These are phyloP conservation scores for Brassica hybrid DNA, from an alignment of 441 rosid genomes.

Conservation along the genomic window DNA sequence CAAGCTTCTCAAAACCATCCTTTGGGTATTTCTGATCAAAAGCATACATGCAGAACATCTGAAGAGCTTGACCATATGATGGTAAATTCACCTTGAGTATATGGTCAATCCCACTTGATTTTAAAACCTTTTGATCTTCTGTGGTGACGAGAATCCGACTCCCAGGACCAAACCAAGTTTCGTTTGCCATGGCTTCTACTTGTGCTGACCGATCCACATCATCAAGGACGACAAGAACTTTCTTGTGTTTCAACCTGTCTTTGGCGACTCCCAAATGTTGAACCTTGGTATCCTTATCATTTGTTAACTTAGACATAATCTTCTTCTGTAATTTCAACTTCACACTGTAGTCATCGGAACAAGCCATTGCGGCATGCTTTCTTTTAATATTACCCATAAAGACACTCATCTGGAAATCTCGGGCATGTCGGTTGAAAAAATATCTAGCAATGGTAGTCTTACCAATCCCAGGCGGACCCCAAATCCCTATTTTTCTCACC, in stretches of 20 bases:
- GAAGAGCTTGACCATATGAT: not conserved
- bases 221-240: not conserved
- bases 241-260: not conserved
- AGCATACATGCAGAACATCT: not conserved
- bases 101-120: not conserved
- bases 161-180: constrained; percentile 1
- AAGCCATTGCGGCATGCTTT: not conserved
- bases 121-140: not conserved
- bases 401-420: not conserved
- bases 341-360: not conserved
- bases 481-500: constrained; percentile 1
- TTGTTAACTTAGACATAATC: not conserved
- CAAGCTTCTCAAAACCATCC: not conserved
- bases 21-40: not conserved
- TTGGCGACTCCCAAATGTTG: not conserved
- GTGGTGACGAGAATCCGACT: not conserved
- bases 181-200: not conserved
- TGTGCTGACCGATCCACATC: not conserved
- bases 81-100: not conserved
- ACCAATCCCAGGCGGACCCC: not conserved
- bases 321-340: not conserved
- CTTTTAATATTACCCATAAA: not conserved
- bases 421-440: not conserved
- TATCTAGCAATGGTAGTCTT: not conserved
- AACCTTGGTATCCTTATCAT: not conserved